These are phyloP conservation scores for Cercospora berteroae DNA, from an alignment of 2,329 filamentous ascomycete species.

Conservation along the genomic window DNA sequence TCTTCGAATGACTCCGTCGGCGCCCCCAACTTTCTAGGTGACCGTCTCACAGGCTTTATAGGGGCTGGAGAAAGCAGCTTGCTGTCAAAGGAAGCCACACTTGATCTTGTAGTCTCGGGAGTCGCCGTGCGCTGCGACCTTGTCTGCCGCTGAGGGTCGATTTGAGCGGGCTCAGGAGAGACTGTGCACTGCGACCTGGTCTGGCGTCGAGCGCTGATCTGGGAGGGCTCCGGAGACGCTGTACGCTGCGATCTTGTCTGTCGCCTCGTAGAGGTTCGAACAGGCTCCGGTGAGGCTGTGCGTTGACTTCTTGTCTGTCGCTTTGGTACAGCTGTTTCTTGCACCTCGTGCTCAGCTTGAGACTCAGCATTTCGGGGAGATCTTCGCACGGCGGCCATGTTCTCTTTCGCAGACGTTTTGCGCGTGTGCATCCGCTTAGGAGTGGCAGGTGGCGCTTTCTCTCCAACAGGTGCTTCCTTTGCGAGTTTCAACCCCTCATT, in stretches of 20 bases:
- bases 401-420: conserved; percentile 7
- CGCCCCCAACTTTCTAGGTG: conserved; percentile 17
- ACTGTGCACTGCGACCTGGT: neutral
- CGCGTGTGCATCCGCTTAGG: conserved; percentile 13
- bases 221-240: conserved; percentile 1
- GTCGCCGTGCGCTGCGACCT: neutral
- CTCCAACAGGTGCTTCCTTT: neutral
- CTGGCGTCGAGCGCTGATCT: neutral
- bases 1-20: conserved; percentile 2
- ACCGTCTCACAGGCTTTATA: conserved; percentile 11
- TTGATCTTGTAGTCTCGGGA: neutral
- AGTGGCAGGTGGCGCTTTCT: neutral
- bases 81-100: conserved; percentile 11
- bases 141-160: neutral
- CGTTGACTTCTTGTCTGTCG: conserved; percentile 11
- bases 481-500: conserved; percentile 14
- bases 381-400: conserved; percentile 15
- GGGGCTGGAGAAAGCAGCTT: conserved; percentile 12
- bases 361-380: conserved; percentile 14
- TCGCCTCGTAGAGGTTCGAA: neutral
- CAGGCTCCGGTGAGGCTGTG: neutral
- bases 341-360: neutral
- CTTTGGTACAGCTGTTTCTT: neutral
- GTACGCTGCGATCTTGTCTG: neutral
- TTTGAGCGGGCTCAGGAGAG: conserved; percentile 5